Evolutionary conservation across 257 asterid genomes (phyloP).

Genomic region (Capsicum rhomboideum): DNA sequence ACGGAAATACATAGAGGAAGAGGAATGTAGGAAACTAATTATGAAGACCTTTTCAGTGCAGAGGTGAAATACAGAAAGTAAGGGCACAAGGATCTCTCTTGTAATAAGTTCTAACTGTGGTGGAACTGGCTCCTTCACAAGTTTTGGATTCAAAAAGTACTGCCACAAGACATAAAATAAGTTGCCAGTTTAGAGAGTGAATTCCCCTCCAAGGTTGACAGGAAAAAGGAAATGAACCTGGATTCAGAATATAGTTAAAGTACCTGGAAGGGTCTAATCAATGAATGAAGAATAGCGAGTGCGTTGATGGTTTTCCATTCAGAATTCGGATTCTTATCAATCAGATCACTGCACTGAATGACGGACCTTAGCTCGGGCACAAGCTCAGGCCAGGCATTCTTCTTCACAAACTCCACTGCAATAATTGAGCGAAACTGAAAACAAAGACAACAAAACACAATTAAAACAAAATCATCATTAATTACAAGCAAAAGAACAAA

Average conservation of each 20-base stretch:
- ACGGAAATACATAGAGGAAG: background rate
- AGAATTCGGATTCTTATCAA: constrained; percentile 8
- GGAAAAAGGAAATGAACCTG: background rate
- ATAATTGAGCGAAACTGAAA: constrained; percentile 26
- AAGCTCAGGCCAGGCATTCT: constrained; percentile 30
- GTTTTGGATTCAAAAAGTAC: constrained; percentile 34
- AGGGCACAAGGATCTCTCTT: constrained; percentile 33
- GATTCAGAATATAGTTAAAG: background rate
- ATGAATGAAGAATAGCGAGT: constrained; percentile 27
- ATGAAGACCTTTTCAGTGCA: constrained; percentile 18
- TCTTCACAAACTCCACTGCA: constrained; percentile 30
- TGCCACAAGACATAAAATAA: constrained; percentile 5
- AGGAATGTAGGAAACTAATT: background rate
- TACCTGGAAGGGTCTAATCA: constrained; percentile 41
- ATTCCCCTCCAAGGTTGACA: background rate
- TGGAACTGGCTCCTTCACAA: constrained; percentile 41
- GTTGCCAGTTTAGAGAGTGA: background rate
- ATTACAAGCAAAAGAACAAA: background rate
- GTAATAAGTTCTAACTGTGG: constrained; percentile 33
- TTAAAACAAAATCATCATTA: background rate
- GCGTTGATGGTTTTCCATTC: constrained; percentile 35
- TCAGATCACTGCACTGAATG: constrained; percentile 20
- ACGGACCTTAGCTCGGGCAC: constrained; percentile 23
- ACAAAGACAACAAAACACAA: background rate
- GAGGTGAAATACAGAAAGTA: constrained; percentile 26